phyloP scores from a whole-genome alignment of 2,329 filamentous ascomycete species.

The Colletotrichum camelliae region DNA sequence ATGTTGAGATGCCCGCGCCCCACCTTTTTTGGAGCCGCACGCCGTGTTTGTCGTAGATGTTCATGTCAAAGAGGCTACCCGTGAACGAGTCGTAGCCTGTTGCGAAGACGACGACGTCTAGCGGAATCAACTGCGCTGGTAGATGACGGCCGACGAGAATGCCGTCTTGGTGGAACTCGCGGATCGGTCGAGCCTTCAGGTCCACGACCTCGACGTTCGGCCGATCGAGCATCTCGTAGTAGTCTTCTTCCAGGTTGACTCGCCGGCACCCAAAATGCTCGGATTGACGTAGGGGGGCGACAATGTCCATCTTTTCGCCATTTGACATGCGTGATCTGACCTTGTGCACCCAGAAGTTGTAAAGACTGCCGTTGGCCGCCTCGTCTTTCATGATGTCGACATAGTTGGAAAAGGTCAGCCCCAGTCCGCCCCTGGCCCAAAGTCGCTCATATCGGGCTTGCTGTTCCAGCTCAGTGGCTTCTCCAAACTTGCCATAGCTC shows the following conservation, averaged over 20 bases:
- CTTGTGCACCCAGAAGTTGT: slow-evolving; percentile 18
- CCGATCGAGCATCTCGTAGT: slow-evolving; percentile 19
- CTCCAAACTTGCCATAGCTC: background rate
- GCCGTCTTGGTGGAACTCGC: background rate
- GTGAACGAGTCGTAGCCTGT: slow-evolving; percentile 28
- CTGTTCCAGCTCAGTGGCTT: slow-evolving; percentile 41
- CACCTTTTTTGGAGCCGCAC: slow-evolving; percentile 17
- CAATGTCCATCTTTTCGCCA: slow-evolving; percentile 2
- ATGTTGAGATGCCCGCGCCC: slow-evolving; percentile 23
- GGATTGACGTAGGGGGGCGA: slow-evolving; percentile 8
- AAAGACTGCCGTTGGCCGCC: background rate
- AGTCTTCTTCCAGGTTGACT: background rate
- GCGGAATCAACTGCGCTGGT: background rate
- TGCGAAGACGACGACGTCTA: slow-evolving; percentile 22
- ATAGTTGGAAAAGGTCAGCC: slow-evolving; percentile 49
- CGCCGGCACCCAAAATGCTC: background rate
- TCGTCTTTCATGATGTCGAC: background rate
- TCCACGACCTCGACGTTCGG: slow-evolving; percentile 9
- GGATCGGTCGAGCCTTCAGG: slow-evolving; percentile 1
- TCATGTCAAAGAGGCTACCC: slow-evolving; percentile 26
- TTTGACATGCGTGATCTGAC: background rate
- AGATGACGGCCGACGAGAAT: too few species aligned
- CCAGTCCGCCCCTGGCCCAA: slow-evolving; percentile 51
- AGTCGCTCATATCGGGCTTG: slow-evolving; percentile 46
- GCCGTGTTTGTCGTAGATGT: slow-evolving; percentile 23